A percentile compares a stretch with the other conserved stretches of the same genome.
phyloP scores from a whole-genome alignment of 192 early-diverging fungal genomes.

The Nowakowskiella sp. region DNA sequence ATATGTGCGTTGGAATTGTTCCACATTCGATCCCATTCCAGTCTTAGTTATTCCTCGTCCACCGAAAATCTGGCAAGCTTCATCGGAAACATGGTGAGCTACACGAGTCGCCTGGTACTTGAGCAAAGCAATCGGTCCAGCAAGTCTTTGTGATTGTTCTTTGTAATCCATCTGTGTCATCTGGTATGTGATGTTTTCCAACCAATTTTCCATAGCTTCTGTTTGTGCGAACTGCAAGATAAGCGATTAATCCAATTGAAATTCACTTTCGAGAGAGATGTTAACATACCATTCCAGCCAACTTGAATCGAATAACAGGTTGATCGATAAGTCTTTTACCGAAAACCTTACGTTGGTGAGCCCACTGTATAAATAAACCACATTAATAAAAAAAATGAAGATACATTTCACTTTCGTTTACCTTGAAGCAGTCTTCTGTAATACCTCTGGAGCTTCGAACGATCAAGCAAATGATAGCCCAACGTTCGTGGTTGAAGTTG shows the following conservation, averaged over 20 bases:
- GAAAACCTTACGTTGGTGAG: slow-evolving; percentile 64
- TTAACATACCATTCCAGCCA: slow-evolving; percentile 51
- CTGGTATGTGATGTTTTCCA: slow-evolving; percentile 60
- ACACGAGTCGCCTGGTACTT: slow-evolving; percentile 53
- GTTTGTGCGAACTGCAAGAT: slow-evolving; percentile 23
- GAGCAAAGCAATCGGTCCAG: slow-evolving; percentile 57
- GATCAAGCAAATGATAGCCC: slow-evolving; percentile 41
- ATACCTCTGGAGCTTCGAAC: slow-evolving; percentile 36
- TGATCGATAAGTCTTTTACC: slow-evolving; percentile 60
- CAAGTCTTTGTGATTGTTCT: slow-evolving; percentile 53
- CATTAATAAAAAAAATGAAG: not conserved
- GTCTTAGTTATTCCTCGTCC: slow-evolving; percentile 61
- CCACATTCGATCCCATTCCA: slow-evolving; percentile 62
- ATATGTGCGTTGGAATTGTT: slow-evolving; percentile 56
- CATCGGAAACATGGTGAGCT: slow-evolving; percentile 50
- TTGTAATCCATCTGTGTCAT: slow-evolving; percentile 60
- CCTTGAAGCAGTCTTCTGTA: slow-evolving; percentile 46
- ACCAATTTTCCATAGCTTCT: slow-evolving; percentile 46
- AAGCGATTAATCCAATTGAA: not conserved
- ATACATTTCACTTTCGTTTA: not conserved
- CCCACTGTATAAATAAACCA: too few relatives aligned
- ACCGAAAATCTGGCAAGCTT: slow-evolving; percentile 67
- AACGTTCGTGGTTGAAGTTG: slow-evolving; percentile 70
- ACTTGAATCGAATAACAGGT: slow-evolving; percentile 62
- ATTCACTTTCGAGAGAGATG: not conserved